Base-by-base conservation (phyloP, 2,329 filamentous ascomycete species). In the Fusarium anthophilum region DNA sequence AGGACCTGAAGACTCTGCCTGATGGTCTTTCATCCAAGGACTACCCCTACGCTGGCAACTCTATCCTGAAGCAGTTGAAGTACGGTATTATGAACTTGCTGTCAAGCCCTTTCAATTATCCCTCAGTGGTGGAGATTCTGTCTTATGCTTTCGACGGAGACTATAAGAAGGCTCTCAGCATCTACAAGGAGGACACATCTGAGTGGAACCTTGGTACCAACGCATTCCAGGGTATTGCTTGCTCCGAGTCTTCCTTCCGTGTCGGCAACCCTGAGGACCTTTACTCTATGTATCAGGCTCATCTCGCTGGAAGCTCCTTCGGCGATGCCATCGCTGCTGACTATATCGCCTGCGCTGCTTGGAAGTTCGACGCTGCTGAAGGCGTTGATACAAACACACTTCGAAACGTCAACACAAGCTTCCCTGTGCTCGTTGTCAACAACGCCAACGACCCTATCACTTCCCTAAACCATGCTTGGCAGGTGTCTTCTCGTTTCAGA, bases 401-500 rank as follows among this genome's bases (percentile, higher is more conserved):
- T 4, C 66, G 69, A 9, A 73, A 68, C 20, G 61, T 77, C 30
- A 75, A 76, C 4, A 77, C 73, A 0, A 77, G 63, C 20, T 73
- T 66, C 22, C 73, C 75, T 1, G 41, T 76, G 8, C 63, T 77
- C 1, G 39, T 77, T 6, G 48, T 76, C 8, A 77, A 77, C 28
- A 72, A 75, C 14, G 62, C 59, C 12, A 76, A 72, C 11, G 76
- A 77, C n/a, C 75, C 75, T 2, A 43, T 75, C 6, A 74, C 76
- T 3, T 60, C 75, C 5, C 41, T 75, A 3, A 61, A 59, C 8
- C 57, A 66, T 17, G 76, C 76, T 1, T 77, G 67, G 53, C 58
- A 77, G 14, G 66, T 68, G 0, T 69, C 76, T 28, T 57, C 72
- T 17, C 41, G 69, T 3, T 76, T 77, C 4, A 75, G 59, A 18